Evolutionary conservation across 192 early-diverging fungal species (phyloP), one percentile per base, ranked within the genome.

Genomic region (Dissophora globulifera): DNA sequence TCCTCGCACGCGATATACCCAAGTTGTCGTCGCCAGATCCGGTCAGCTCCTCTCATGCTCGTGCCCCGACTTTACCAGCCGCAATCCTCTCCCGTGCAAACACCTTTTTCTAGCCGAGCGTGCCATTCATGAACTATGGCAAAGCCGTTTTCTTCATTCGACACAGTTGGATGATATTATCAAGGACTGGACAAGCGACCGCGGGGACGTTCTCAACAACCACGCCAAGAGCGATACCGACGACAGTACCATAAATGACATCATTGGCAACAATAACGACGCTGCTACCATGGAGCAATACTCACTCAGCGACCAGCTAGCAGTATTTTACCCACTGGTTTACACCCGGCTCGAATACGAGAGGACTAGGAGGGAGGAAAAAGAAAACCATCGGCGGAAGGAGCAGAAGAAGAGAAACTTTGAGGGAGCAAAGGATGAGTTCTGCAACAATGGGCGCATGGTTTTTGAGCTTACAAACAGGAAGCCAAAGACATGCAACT

Each of bases 71-170:
- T 59, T 59, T 19, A 33, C 43, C 45, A 32, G 30, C n/a, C 58
- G 58, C 1, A 48, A 48, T 8, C 58, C 58, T 20, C 45, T 59
- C 32, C 58, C 58, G 45, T 59, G 45, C 43, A 59, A 59, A 43
- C 58, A 48, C 30, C 30, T 59, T 33, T 58, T 58, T 59, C 58
- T 59, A 33, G 58, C 58, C 9, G 58, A 59, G 11, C 58, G 45
- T 59, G 58, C 33, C 2, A 32, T 59, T 59, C 58, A 59, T 12
- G 58, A 59, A 41, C 43, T 59, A 23, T 59, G 58, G 58, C 43
- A 47, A 41, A 59, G 58, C 43, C 58, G 45, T 43, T 59, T 59
- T 59, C 45, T 59, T 32, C 58, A 19, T 26, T 43, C 58, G n/a
- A 47, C 45, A 47, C 29, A 22, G 10, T 59, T 30, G 27, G 45